These are phyloP conservation scores for Lophium mytilinum DNA, from an alignment of 495 filamentous ascomycete species.

Conservation along the genomic window DNA sequence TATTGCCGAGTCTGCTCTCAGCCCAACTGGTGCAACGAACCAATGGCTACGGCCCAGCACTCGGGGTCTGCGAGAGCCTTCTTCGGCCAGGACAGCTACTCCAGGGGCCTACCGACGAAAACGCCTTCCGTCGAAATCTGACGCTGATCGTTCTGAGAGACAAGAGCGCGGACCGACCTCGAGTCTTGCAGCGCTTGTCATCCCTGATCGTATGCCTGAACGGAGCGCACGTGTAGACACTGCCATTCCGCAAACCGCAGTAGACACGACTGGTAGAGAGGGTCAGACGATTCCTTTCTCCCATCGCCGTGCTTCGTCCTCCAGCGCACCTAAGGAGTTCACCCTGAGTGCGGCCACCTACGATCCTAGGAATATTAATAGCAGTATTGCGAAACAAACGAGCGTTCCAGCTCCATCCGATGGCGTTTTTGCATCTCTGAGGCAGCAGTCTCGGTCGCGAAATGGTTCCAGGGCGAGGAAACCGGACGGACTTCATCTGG, in stretches of 20 bases:
- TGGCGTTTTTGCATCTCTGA: conserved; percentile 48
- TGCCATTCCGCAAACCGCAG: conserved; percentile 14
- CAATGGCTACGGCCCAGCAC: conserved; percentile 41
- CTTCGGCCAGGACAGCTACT: conserved; percentile 64
- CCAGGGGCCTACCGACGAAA: conserved; percentile 60
- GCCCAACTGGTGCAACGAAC: conserved; percentile 12
- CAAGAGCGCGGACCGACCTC: conserved; percentile 9
- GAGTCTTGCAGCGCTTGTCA: conserved; percentile 12
- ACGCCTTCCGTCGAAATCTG: conserved; percentile 77
- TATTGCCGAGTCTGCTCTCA: conserved; percentile 80
- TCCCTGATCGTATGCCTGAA: conserved; percentile 9
- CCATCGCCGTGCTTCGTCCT: conserved; percentile 11
- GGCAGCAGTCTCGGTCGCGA: conserved; percentile 44
- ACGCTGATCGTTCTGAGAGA: conserved; percentile 40
- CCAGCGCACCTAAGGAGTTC: conserved; percentile 9
- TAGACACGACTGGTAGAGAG: conserved; percentile 22
- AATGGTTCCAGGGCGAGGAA: conserved; percentile 75
- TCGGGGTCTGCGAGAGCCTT: conserved; percentile 41
- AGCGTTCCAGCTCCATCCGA: conserved; percentile 52
- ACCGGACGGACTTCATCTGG: conserved; percentile 63
- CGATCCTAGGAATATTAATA: conserved; percentile 6
- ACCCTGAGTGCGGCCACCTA: conserved; percentile 26
- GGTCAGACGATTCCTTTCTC: conserved; percentile 22
- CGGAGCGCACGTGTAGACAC: conserved; percentile 9
- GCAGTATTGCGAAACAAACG: conserved; percentile 10